phyloP scores from a whole-genome alignment of 768 basidiomycete genomes.

The Trametes cingulata region DNA sequence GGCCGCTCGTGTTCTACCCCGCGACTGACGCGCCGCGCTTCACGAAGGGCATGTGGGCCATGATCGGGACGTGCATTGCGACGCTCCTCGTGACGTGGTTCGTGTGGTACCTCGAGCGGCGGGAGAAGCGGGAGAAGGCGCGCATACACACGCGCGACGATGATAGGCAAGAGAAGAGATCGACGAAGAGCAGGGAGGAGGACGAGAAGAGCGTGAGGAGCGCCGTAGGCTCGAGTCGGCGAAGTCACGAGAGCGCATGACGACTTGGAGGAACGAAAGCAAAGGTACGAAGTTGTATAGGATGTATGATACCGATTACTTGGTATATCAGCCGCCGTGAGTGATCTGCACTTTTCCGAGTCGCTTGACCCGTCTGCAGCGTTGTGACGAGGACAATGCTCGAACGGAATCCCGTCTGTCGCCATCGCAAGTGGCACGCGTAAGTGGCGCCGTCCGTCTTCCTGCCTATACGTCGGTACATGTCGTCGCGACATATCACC shows the following conservation, averaged over 20 bases:
- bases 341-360: no score
- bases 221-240: background rate
- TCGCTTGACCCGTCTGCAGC: background rate
- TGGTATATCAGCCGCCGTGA: no score
- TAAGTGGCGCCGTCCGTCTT: background rate
- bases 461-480: slow-evolving; percentile 11
- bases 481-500: slow-evolving; percentile 15
- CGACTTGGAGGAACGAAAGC: background rate
- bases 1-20: slow-evolving; percentile 72
- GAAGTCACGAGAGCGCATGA: slow-evolving; percentile 7
- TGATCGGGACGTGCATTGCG: slow-evolving; percentile 59
- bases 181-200: background rate
- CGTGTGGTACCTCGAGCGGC: slow-evolving; percentile 55
- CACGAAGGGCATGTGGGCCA: slow-evolving; percentile 66
- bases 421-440: background rate
- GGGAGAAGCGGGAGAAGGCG: slow-evolving; percentile 31
- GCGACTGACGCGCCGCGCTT: slow-evolving; percentile 72
- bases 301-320: background rate
- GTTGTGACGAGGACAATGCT: background rate
- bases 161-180: background rate
- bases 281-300: slow-evolving; percentile 1
- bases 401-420: background rate
- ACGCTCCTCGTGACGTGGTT: slow-evolving; percentile 56
- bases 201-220: slow-evolving; percentile 9
- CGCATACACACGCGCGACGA: background rate